These are phyloP conservation scores for Rhodotorula diobovata DNA, from an alignment of 768 basidiomycete species.

Conservation along the genomic window DNA sequence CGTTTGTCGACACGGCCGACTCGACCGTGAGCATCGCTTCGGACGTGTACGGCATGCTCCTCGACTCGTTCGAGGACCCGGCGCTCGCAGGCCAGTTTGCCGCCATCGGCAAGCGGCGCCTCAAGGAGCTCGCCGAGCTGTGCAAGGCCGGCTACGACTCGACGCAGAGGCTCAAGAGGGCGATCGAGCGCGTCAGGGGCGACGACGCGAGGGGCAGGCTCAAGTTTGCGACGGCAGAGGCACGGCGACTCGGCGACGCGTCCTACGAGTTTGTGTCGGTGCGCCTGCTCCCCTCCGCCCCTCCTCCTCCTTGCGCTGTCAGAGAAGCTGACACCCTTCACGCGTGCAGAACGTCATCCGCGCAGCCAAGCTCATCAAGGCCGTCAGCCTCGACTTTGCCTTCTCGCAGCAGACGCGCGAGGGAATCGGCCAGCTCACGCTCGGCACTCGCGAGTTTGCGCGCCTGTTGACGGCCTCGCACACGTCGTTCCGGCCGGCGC, in stretches of 20 bases:
- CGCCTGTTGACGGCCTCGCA: constrained; percentile 19
- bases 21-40: constrained; percentile 32
- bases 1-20: constrained; percentile 35
- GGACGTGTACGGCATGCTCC: constrained; percentile 37
- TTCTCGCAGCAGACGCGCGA: constrained; percentile 34
- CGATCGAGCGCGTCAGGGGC: constrained; percentile 28
- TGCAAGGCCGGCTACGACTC: constrained; percentile 31
- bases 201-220: constrained; percentile 18
- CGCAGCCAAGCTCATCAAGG: constrained; percentile 36
- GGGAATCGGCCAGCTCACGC: constrained; percentile 36
- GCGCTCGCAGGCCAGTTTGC: background rate
- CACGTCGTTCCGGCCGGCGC: constrained; percentile 5
- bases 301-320: background rate
- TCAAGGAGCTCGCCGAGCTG: constrained; percentile 31
- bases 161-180: constrained; percentile 18
- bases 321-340: background rate
- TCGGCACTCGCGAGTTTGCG: constrained; percentile 37
- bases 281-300: background rate
- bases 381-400: constrained; percentile 29
- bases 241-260: constrained; percentile 19
- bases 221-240: constrained; percentile 27
- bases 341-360: constrained; percentile 34
- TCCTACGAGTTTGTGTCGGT: constrained; percentile 39
- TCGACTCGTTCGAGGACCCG: constrained; percentile 36
- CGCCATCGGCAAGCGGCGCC: constrained; percentile 13